These are phyloP conservation scores for Trichosporon coremiiforme DNA, from an alignment of 1,284 basidiomycete genomes.

Conservation along the genomic window DNA sequence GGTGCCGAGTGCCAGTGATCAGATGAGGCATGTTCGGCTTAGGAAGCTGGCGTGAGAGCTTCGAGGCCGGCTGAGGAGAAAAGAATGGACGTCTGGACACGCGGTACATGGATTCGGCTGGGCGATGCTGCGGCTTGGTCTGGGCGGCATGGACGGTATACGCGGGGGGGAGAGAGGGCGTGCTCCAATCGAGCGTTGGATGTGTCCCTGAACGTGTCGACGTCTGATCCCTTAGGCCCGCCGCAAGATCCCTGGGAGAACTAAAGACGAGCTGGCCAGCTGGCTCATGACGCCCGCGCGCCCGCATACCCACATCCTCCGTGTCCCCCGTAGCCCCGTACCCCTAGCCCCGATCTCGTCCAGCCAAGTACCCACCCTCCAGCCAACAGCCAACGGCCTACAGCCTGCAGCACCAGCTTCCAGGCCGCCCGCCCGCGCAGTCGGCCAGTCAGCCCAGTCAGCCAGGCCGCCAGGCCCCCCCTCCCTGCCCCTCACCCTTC, in stretches of 20 bases:
- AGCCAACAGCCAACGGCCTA: too few relatives aligned
- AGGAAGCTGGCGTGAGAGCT: too few relatives aligned
- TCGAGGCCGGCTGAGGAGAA: too few relatives aligned
- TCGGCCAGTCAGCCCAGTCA: too few relatives aligned
- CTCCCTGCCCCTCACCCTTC: not conserved
- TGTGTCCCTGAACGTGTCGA: not conserved
- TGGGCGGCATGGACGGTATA: not conserved
- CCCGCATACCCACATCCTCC: conserved; percentile 7
- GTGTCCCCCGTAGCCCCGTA: conserved; percentile 3
- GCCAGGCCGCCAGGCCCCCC: not conserved
- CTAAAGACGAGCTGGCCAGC: too few relatives aligned
- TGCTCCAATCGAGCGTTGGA: conserved; percentile 5
- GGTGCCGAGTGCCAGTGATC: too few relatives aligned
- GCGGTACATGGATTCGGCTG: too few relatives aligned
- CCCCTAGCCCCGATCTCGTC: conserved; percentile 8
- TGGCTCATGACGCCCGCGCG: not conserved
- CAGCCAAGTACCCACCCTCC: not conserved
- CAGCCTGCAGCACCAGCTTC: not conserved
- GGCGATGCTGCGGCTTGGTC: too few relatives aligned
- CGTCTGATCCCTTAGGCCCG: not conserved
- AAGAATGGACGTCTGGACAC: too few relatives aligned
- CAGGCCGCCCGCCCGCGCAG: not conserved
- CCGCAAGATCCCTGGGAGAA: not conserved
- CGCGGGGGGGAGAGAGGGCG: not conserved
- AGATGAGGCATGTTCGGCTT: too few relatives aligned